phyloP scores from a whole-genome alignment of 2,329 filamentous ascomycete genomes.

The Ophiostoma ips region DNA sequence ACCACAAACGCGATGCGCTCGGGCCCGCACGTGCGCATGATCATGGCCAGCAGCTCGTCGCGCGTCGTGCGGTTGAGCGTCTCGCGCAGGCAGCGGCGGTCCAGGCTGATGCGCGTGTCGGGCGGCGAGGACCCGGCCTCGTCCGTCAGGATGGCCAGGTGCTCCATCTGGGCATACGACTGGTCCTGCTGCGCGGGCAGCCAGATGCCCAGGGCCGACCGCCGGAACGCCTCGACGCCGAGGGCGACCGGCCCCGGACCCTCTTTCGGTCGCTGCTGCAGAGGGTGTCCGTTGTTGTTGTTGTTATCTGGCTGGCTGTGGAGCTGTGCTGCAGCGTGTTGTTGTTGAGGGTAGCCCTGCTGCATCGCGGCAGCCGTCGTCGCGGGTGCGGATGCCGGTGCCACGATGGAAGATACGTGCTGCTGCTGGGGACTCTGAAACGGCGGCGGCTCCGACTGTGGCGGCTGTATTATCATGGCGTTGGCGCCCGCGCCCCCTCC shows the following conservation, averaged over 20 bases:
- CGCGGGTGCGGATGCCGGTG: not conserved
- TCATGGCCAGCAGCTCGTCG: conserved; percentile 50
- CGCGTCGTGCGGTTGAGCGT: conserved; percentile 33
- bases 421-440: not conserved
- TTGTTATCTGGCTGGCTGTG: not conserved
- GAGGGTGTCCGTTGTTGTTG: not conserved
- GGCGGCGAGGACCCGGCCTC: conserved; percentile 25
- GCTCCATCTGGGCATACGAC: conserved; percentile 29
- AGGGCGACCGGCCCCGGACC: conserved; percentile 4
- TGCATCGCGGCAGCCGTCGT: not conserved
- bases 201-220: conserved; percentile 38
- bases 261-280: not conserved
- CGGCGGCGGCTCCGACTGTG: not conserved
- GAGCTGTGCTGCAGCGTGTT: not conserved
- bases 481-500: not conserved
- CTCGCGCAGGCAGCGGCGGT: conserved; percentile 21
- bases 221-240: conserved; percentile 30
- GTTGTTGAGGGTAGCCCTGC: not conserved
- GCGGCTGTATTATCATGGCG: not conserved
- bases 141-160: conserved; percentile 28
- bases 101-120: conserved; percentile 25
- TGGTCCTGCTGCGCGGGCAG: conserved; percentile 33
- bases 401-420: not conserved
- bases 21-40: conserved; percentile 42
- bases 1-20: conserved; percentile 37